Evolutionary conservation across 176 grass and related monocot species (phyloP), one percentile per base, ranked within the genome.

Genomic region (Cymbopogon citratus): DNA sequence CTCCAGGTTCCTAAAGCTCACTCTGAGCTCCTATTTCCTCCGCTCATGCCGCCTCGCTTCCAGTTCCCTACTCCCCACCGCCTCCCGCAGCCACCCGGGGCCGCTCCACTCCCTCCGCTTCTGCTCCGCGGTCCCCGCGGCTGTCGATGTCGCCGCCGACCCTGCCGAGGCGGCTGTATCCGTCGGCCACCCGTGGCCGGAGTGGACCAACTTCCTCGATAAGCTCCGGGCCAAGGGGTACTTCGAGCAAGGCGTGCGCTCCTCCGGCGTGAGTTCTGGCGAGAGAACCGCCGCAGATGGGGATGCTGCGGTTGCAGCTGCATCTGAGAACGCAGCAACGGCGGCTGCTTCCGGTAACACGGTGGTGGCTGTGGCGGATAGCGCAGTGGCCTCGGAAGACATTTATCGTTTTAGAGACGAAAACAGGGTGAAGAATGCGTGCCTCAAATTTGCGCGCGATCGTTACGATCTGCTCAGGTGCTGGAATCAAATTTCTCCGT

Each of bases 361-460:
- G 1, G 35, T 40, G 66, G 66, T 3, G 19, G 9, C 8, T 69
- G 66, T 1, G 25, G 12, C 4, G 11, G 24, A 14, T 28, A 41
- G 41, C 18, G 25, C 56, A 14, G 59, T 29, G 65, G 54, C 7
- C 28, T 23, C 36, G 54, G 15, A 43, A 1, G 76, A 88, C 25
- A 61, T 63, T 24, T 74, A 87, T 51, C 49, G 60, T 19, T 36
- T 45, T 14, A 80, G 52, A 78, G 87, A 90, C 26, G 62, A 26
- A 45, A 95, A 95, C 81, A 86, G 76, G 76, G 57, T 95, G 77
- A 99, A 95, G 84, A 99, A 99, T 74, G 96, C 92, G 9, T 99
- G 93, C 70, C 89, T 99, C 71, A 93, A 91, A 77, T 99, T 99
- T 48, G 91, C 79, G 4, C 96, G 96, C 38, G 89, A 99, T 9